Evolutionary conservation across 2,329 filamentous ascomycete genomes (phyloP).

Genomic region (Ascochyta koolunga): DNA sequence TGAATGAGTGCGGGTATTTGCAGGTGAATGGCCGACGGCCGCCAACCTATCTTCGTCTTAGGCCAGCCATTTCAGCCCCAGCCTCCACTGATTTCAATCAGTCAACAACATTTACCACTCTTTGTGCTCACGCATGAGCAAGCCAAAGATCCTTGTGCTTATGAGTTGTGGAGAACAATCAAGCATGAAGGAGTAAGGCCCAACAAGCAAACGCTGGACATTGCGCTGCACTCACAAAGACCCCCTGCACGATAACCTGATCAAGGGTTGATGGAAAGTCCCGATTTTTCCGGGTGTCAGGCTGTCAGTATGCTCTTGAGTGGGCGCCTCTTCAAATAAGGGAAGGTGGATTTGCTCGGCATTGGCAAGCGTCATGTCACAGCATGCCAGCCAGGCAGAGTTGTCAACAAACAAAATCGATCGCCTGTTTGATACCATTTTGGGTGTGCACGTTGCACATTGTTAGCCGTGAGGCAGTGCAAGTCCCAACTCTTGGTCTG

Average conservation of each 20-base stretch:
- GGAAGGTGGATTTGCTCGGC: constrained; percentile 2
- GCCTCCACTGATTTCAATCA: neutral
- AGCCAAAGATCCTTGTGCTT: too few species aligned
- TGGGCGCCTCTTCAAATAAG: neutral
- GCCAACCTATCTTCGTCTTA: constrained; percentile 1
- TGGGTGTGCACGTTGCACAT: too few species aligned
- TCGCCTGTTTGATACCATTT: too few species aligned
- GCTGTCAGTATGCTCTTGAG: neutral
- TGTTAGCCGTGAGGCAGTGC: too few species aligned
- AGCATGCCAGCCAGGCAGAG: too few species aligned
- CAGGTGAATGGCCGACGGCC: neutral
- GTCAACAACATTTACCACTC: neutral
- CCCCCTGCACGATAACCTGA: neutral
- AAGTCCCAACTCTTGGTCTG: too few species aligned
- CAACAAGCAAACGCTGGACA: neutral
- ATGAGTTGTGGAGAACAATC: too few species aligned
- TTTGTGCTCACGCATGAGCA: too few species aligned
- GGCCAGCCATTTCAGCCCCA: neutral
- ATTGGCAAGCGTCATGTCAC: constrained; percentile 19
- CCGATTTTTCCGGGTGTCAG: neutral
- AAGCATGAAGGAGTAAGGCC: too few species aligned
- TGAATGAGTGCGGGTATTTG: neutral
- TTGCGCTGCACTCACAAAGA: neutral
- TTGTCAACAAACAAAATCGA: too few species aligned
- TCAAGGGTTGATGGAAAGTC: neutral